Evolutionary conservation across 2,329 filamentous ascomycete genomes (phyloP).

Genomic region (Microcyclosporella mali): DNA sequence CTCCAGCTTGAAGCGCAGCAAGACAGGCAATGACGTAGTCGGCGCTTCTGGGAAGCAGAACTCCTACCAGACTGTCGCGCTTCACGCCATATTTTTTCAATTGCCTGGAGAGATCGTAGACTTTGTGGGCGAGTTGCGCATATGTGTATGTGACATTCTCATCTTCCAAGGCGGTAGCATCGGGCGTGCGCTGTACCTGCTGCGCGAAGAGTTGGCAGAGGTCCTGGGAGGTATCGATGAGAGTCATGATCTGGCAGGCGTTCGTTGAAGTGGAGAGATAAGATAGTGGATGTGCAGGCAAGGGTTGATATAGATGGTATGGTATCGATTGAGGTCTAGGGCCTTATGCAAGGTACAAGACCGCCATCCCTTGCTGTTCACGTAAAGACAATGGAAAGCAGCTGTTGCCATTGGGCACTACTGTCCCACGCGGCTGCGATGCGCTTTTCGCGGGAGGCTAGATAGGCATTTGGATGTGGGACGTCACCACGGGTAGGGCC

Average conservation of each 20-base stretch:
- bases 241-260: constrained; percentile 44
- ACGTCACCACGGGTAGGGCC: no score
- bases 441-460: no score
- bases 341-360: no score
- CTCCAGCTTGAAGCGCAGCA: constrained; percentile 69
- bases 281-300: no score
- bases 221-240: constrained; percentile 67
- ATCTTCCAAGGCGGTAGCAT: constrained; percentile 67
- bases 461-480: no score
- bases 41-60: constrained; percentile 67
- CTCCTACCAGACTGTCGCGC: constrained; percentile 67
- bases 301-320: no score
- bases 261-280: neutral
- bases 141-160: constrained; percentile 63
- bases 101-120: constrained; percentile 57
- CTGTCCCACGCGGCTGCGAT: no score
- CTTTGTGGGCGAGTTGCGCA: constrained; percentile 62
- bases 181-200: constrained; percentile 63
- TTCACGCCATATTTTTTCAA: constrained; percentile 63
- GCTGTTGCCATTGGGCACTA: no score
- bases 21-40: constrained; percentile 75
- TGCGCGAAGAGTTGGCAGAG: constrained; percentile 63
- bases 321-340: no score
- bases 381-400: no score
- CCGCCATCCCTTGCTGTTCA: no score